Percentiles rank a stretch among this genome's conserved stretches.
Conservation (phyloP, 73 alveolate genomes). For the Paramecium caudatum region DNA sequence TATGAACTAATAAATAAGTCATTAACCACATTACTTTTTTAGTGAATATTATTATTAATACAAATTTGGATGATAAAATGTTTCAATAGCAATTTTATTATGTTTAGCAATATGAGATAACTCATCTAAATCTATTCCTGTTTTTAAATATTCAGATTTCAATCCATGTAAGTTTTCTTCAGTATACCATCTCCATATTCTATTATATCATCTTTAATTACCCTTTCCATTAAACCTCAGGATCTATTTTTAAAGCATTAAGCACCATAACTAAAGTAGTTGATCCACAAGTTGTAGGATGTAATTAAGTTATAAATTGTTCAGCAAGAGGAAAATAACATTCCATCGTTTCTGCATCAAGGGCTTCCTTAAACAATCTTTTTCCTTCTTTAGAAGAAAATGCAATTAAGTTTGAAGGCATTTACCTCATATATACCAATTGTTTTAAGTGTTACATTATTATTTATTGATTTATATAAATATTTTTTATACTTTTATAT, state of each 20-base stretch:
- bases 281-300: conserved; percentile 83
- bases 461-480: no score
- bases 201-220: not conserved
- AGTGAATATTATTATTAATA: not conserved
- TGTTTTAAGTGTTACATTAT: no score
- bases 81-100: conserved; percentile 74
- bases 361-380: conserved; percentile 78
- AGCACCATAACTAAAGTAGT: conserved; percentile 83
- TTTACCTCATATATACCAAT: conserved; percentile 67
- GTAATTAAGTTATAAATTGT: conserved; percentile 81
- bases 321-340: conserved; percentile 82
- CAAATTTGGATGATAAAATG: conserved; percentile 73
- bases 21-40: not conserved
- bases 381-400: conserved; percentile 79
- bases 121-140: conserved; percentile 77
- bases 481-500: not conserved
- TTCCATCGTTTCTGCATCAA: conserved; percentile 80
- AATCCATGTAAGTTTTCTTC: conserved; percentile 81
- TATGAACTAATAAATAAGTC: conserved; percentile 26
- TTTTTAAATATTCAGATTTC: conserved; percentile 55
- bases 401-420: conserved; percentile 74
- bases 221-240: conserved; percentile 82
- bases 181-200: conserved; percentile 82
- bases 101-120: conserved; percentile 75
- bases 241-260: conserved; percentile 83